Conservation (phyloP, 2,329 filamentous ascomycete genomes). For the Neoscytalidium dimidiatum region DNA sequence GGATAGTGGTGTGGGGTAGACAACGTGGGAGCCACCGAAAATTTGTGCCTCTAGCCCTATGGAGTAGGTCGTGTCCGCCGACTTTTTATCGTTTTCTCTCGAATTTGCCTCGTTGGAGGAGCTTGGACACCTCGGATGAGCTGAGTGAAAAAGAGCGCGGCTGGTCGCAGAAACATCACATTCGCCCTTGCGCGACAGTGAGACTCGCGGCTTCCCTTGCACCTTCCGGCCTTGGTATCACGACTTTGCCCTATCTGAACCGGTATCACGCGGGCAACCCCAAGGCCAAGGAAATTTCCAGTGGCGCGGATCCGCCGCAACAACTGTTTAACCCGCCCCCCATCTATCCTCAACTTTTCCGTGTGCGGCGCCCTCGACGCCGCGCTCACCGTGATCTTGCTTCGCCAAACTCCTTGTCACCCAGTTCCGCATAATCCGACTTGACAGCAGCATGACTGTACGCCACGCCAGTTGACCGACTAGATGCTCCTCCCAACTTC, state of each 20-base stretch:
- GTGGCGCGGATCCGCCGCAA: slow-evolving; percentile 2
- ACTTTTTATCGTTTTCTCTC: not conserved
- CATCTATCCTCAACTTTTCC: not conserved
- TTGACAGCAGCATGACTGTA: not conserved
- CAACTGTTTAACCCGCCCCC: not conserved
- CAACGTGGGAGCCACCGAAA: slow-evolving; percentile 13
- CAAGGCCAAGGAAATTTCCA: not conserved
- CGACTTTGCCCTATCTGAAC: not conserved
- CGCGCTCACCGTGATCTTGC: not conserved
- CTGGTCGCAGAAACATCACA: not conserved
- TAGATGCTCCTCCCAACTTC: slow-evolving; percentile 12
- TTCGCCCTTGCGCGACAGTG: not conserved
- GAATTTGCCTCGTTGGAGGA: not conserved
- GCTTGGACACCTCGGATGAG: not conserved
- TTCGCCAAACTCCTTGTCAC: not conserved
- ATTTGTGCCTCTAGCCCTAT: not conserved
- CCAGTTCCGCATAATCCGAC: not conserved
- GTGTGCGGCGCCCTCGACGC: not conserved
- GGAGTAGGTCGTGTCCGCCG: slow-evolving; percentile 3
- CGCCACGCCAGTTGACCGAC: not conserved
- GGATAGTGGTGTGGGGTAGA: slow-evolving; percentile 11
- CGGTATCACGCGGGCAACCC: slow-evolving; percentile 8
- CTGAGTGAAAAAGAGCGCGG: not conserved
- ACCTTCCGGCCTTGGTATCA: not conserved
- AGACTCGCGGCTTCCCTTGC: slow-evolving; percentile 6